phyloP scores from a whole-genome alignment of 2,329 filamentous ascomycete species.

The Penicillium sclerotigenum region DNA sequence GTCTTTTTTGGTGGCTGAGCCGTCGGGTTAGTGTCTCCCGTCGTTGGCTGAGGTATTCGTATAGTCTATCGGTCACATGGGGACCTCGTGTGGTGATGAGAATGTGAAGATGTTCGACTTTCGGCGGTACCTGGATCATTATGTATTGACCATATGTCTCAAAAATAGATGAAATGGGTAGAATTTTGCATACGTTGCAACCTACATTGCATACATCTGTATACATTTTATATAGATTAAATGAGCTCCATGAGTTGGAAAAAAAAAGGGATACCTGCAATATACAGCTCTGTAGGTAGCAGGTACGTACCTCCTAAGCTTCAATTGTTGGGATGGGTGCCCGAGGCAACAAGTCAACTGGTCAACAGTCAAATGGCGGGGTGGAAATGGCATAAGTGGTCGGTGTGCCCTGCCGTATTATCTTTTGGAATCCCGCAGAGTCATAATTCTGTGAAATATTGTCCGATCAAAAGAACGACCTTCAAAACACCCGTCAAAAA shows the following conservation, averaged over 20 bases:
- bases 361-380: constrained; percentile 8
- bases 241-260: background rate
- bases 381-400: constrained; percentile 26
- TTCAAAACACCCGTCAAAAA: constrained; percentile 18
- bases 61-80: background rate
- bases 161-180: too few species aligned
- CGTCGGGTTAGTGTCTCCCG: constrained; percentile 2
- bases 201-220: too few species aligned
- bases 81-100: background rate
- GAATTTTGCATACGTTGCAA: too few species aligned
- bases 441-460: constrained; percentile 32
- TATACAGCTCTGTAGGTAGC: background rate
- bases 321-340: background rate
- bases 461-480: constrained; percentile 17
- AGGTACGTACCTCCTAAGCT: background rate
- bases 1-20: constrained; percentile 7
- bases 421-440: constrained; percentile 26
- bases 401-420: constrained; percentile 23
- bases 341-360: background rate
- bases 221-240: background rate
- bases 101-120: background rate
- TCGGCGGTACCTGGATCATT: background rate
- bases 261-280: background rate
- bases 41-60: background rate
- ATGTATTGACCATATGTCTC: background rate